Evolutionary conservation across 1,284 basidiomycete genomes (phyloP).

Genomic region (Schizophyllum amplum): DNA sequence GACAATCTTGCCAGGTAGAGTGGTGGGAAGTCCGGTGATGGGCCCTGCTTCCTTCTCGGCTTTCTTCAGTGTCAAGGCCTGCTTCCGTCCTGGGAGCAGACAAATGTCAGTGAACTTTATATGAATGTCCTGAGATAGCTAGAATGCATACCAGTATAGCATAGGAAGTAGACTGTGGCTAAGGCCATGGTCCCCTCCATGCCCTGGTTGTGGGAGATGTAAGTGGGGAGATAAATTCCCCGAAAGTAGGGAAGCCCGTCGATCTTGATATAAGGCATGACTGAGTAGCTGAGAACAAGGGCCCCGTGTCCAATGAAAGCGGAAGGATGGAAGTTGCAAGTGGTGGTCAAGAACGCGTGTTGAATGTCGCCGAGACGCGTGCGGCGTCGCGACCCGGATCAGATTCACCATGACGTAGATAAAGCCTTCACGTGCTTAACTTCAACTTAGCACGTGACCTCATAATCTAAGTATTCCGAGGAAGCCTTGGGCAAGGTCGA

Average conservation of each 20-base stretch:
- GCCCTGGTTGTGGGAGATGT: background rate
- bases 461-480: too few species aligned
- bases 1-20: background rate
- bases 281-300: background rate
- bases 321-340: too few species aligned
- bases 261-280: background rate
- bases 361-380: too few species aligned
- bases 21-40: background rate
- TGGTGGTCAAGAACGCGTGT: too few species aligned
- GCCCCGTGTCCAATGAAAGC: too few species aligned
- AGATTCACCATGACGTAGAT: too few species aligned
- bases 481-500: too few species aligned
- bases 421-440: too few species aligned
- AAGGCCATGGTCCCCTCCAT: background rate
- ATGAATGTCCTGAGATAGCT: too few species aligned
- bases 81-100: background rate
- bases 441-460: too few species aligned
- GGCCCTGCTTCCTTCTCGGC: background rate
- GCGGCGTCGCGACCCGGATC: too few species aligned
- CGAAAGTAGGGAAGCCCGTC: background rate
- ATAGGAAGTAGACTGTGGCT: background rate
- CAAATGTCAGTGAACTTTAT: background rate
- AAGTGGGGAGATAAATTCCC: background rate
- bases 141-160: background rate
- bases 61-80: background rate